Conservation (phyloP, 2,329 filamentous ascomycete genomes). For the Clonostachys chloroleuca region DNA sequence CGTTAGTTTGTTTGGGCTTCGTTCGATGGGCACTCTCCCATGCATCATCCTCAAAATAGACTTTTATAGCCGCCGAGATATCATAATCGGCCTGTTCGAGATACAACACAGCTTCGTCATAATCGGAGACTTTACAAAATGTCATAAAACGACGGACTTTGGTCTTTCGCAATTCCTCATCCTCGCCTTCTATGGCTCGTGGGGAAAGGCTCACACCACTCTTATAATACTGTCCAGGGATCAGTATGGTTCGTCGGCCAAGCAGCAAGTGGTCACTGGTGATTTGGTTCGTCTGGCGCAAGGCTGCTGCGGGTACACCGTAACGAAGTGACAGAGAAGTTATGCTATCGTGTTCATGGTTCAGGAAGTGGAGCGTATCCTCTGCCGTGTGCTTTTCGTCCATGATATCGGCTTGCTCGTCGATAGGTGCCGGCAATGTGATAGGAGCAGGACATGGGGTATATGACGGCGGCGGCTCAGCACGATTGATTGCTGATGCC, state of each 20-base stretch:
- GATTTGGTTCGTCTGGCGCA: constrained; percentile 66
- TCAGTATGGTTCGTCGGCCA: constrained; percentile 64
- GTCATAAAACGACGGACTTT: constrained; percentile 77
- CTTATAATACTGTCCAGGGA: constrained; percentile 67
- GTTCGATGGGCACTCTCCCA: constrained; percentile 69
- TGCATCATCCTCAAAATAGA: constrained; percentile 66
- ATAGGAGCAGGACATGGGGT: constrained; percentile 10
- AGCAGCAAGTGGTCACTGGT: constrained; percentile 67
- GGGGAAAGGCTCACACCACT: constrained; percentile 65
- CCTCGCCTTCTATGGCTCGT: constrained; percentile 67
- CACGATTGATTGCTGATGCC: constrained; percentile 29
- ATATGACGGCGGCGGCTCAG: constrained; percentile 33
- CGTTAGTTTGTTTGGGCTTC: constrained; percentile 10
- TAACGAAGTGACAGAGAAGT: constrained; percentile 68
- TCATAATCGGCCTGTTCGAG: constrained; percentile 67
- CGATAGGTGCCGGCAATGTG: constrained; percentile 1
- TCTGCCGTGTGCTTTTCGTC: constrained; percentile 25
- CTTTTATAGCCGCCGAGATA: constrained; percentile 57
- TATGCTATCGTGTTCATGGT: constrained; percentile 65
- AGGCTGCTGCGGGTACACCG: constrained; percentile 55
- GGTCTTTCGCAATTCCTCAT: constrained; percentile 66
- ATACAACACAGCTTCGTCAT: constrained; percentile 71
- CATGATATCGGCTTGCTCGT: constrained; percentile 15
- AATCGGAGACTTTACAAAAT: constrained; percentile 71
- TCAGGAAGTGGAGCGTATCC: constrained; percentile 71